Evolutionary conservation across 1,139 yeast species (phyloP), one percentile per base, ranked within the genome.

Genomic region (Sugiyamaella castrensis): DNA sequence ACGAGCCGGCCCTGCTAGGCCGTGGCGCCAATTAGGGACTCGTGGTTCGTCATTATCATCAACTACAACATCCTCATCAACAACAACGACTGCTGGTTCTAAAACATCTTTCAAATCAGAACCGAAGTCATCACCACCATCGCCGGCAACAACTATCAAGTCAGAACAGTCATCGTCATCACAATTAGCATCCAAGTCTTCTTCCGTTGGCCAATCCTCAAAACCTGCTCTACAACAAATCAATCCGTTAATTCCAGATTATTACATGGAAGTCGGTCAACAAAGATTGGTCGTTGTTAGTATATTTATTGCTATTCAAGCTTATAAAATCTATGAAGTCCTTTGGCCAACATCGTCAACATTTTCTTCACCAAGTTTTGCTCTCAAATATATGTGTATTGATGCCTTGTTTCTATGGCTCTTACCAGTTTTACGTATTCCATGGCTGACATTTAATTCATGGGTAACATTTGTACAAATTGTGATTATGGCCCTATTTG

Each of bases 251-350:
- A 62, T 70, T 12, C 64, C 72, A 4, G 65, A 61, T 30, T 53
- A 54, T 15, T 58, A 59, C 34, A 48, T 91, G 29, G 96, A 89
- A 58, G 79, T 79, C n/a, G 88, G 87, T n/a, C 83, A 84, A 26
- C 98, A 92, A 66, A 71, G 96, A 55, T 67, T 81, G 41, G 75
- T 86, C 48, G 75, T 82, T 7, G 68, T 82, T 24, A 78, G 87
- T 2, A 54, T 86, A n/a, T 87, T 89, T 62, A 71, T 79, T 2
- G 72, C 86, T 43, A 73, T 91, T 16, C 97, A 91, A 65, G 80
- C 88, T 24, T 86, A 85, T 78, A 92, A 92, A 63, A 52, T 87
- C 1, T 87, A 85, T 61, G 96, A 89, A 62, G 71, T 87, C 33
- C 62, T 78, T 26, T 63, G 76, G 38, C 61, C 77, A 43, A 70